Conservation (phyloP, 306 rosid genomes). For the Cicer cuneatum region DNA sequence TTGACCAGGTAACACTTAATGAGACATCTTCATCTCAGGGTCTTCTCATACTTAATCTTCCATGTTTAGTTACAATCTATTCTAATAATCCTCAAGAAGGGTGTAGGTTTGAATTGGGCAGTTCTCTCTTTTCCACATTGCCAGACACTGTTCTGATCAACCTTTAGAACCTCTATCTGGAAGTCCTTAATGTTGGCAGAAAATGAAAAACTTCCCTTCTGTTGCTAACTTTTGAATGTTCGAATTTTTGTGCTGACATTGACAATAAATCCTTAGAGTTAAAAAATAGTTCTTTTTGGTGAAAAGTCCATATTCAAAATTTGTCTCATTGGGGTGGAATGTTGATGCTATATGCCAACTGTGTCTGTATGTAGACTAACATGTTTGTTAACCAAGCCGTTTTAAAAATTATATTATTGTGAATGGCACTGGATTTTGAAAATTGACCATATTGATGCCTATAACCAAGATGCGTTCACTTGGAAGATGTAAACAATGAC, state of each 20-base stretch:
- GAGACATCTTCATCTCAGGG: neutral
- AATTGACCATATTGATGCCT: conserved; percentile 25
- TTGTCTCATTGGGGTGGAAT: conserved; percentile 31
- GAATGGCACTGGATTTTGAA: conserved; percentile 15
- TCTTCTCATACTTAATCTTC: conserved; percentile 9
- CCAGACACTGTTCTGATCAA: neutral
- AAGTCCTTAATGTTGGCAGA: neutral
- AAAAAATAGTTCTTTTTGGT: conserved; percentile 1
- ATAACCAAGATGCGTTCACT: conserved; percentile 7
- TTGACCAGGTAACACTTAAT: conserved; percentile 7
- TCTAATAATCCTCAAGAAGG: neutral
- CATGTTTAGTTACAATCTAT: neutral
- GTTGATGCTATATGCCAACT: neutral
- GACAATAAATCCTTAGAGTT: conserved; percentile 22
- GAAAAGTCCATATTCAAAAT: conserved; percentile 5
- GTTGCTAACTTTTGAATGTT: conserved; percentile 7
- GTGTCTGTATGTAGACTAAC: conserved; percentile 25
- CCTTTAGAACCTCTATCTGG: conserved; percentile 12
- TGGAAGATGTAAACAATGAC: conserved; percentile 29
- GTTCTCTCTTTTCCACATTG: conserved; percentile 25
- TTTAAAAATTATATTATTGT: conserved; percentile 2
- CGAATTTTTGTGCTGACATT: conserved; percentile 4
- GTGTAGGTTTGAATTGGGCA: conserved; percentile 2
- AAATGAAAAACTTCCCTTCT: conserved; percentile 17
- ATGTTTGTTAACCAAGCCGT: conserved; percentile 17